A percentile compares a stretch with the other conserved stretches of the same genome.
phyloP scores from a whole-genome alignment of 2,329 filamentous ascomycete species.

The Trichophyton rubrum region DNA sequence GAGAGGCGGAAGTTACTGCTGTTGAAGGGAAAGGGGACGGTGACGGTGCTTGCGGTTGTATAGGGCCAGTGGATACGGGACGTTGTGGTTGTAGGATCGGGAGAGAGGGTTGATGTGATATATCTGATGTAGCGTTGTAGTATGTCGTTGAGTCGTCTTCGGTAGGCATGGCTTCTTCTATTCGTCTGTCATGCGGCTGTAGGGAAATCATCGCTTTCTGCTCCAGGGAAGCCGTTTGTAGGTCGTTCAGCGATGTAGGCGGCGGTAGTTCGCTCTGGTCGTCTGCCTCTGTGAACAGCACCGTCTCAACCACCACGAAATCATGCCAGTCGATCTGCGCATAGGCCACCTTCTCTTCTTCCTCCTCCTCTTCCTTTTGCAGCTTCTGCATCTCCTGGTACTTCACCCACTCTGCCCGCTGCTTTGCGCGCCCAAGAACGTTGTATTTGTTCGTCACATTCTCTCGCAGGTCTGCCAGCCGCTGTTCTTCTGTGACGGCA shows the following conservation, averaged over 20 bases:
- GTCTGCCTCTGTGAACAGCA: slow-evolving; percentile 80
- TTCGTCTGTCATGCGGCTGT: slow-evolving; percentile 59
- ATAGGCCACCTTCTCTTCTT: slow-evolving; percentile 64
- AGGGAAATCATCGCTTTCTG: slow-evolving; percentile 88
- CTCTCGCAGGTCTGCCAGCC: slow-evolving; percentile 57
- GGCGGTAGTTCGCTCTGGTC: slow-evolving; percentile 76
- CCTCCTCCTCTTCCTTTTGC: slow-evolving; percentile 76
- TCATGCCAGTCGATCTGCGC: slow-evolving; percentile 96
- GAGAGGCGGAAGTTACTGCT: slow-evolving; percentile 43
- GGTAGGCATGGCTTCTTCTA: slow-evolving; percentile 89
- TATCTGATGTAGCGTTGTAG: slow-evolving; percentile 36
- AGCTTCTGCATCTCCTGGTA: slow-evolving; percentile 73
- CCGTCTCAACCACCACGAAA: slow-evolving; percentile 90
- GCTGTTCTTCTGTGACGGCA: slow-evolving; percentile 58
- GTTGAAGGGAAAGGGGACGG: slow-evolving; percentile 39
- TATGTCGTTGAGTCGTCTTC: slow-evolving; percentile 49
- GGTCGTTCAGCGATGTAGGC: slow-evolving; percentile 76
- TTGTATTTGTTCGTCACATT: slow-evolving; percentile 71
- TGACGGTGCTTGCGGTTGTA: background rate
- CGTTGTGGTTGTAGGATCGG: slow-evolving; percentile 29
- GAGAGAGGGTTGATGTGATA: slow-evolving; percentile 27
- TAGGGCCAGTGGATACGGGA: slow-evolving; percentile 39
- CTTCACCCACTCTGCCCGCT: slow-evolving; percentile 77
- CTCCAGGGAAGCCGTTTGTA: slow-evolving; percentile 88
- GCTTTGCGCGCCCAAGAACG: slow-evolving; percentile 65